These are phyloP conservation scores for Backusella westeae DNA, from an alignment of 192 early-diverging fungal species.

Conservation along the genomic window DNA sequence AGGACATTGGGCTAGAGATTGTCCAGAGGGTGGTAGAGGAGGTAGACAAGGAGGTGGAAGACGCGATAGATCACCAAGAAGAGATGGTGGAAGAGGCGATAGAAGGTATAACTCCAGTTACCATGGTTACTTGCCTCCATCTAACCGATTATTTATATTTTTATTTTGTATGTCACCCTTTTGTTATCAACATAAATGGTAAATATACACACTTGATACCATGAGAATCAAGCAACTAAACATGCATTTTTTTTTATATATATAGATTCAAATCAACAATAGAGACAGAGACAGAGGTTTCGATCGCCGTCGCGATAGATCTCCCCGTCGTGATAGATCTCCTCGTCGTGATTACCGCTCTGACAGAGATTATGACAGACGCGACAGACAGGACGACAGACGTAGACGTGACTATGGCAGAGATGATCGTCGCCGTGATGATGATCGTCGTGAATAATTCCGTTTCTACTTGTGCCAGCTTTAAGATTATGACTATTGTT, in stretches of 20 bases:
- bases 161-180: neutral
- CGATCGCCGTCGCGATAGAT: slow-evolving; percentile 13
- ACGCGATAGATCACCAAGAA: slow-evolving; percentile 10
- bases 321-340: slow-evolving; percentile 10
- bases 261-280: too few relatives aligned
- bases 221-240: too few relatives aligned
- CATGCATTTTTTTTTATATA: too few relatives aligned
- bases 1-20: slow-evolving; percentile 54
- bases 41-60: slow-evolving; percentile 8
- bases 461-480: neutral
- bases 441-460: neutral
- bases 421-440: neutral
- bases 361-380: neutral
- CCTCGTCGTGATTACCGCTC: neutral
- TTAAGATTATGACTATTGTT: neutral
- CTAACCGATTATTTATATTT: too few relatives aligned
- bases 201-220: too few relatives aligned
- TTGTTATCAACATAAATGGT: too few relatives aligned
- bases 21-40: slow-evolving; percentile 28
- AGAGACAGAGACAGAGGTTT: slow-evolving; percentile 6
- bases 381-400: neutral
- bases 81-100: slow-evolving; percentile 16
- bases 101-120: slow-evolving; percentile 25
- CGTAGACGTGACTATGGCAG: neutral
- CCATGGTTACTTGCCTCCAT: too few relatives aligned